Evolutionary conservation across 1,284 basidiomycete genomes (phyloP), one percentile per base, ranked within the genome.

Genomic region (Tilletiopsis washingtonensis): DNA sequence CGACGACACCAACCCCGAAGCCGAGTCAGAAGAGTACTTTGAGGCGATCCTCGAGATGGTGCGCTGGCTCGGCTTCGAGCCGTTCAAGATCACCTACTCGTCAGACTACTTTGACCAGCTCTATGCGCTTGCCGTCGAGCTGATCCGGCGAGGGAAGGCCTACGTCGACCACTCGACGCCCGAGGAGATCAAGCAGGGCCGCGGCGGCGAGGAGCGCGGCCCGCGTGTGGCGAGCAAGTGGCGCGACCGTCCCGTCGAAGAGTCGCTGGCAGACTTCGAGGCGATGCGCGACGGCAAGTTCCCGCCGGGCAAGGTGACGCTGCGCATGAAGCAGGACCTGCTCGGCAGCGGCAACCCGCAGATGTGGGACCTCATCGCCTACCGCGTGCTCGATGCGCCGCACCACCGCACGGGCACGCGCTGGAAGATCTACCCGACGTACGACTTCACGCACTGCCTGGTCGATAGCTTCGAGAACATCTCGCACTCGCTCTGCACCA

Each of bases 311-410:
- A 84, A 91, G 74, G 91, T 87, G 17, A 88, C 86, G 59, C 76
- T 99, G 45, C 83, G 94, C 41, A 98, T 99, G 94, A 99, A 99
- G 77, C 89, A 93, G 77, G 88, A 98, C 73, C 77, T 98, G 34
- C 80, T 82, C 46, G 87, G 89, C 55, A 64, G 61, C 48, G 86
- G 87, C 11, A 99, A 98, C 75, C 93, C 94, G 21, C 91, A 93
- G 76, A 97, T 99, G 93, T 99, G 94, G 94, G 94, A 99, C 76
- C 76, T 96, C 51, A 88, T 96, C 42, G 93, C 93, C 15, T 99
- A 98, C 74, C 84, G 94, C 29, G 89, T 97, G 39, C 80, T 98
- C 53, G 81, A 86, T 47, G 83, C 88, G 5, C 82, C 87, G 36
- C 94, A 99, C 75, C 93, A 98, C 74, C 83, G 94, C 25, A 98